phyloP scores from a whole-genome alignment of 1,284 basidiomycete species.

The Cutaneotrichosporon mucoides region DNA sequence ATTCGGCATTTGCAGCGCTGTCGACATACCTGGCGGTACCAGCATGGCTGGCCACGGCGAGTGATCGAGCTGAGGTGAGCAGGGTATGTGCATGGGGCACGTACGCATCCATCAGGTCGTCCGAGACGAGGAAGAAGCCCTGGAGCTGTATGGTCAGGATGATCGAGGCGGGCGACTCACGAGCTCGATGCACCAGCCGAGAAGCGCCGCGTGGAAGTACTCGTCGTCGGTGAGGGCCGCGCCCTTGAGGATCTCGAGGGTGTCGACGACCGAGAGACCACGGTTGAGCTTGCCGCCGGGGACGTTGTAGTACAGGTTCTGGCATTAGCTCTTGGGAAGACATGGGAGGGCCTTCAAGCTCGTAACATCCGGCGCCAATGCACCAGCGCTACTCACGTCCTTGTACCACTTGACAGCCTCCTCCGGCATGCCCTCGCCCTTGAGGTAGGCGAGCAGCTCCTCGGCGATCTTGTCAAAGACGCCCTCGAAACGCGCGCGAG shows the following conservation, averaged over 20 bases:
- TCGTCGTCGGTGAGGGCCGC: conserved; percentile 64
- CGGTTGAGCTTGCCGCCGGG: conserved; percentile 96
- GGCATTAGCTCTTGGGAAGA: background rate
- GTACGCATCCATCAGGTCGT: conserved; percentile 89
- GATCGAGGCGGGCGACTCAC: conserved; percentile 53
- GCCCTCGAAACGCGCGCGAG: conserved; percentile 42
- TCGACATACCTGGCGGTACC: conserved; percentile 65
- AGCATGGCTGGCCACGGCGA: conserved; percentile 96
- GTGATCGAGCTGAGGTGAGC: conserved; percentile 61
- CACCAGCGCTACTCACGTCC: conserved; percentile 53
- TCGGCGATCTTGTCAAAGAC: conserved; percentile 56
- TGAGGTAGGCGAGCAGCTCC: conserved; percentile 62
- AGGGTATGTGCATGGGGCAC: conserved; percentile 3
- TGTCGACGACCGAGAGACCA: conserved; percentile 91
- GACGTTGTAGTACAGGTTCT: conserved; percentile 92
- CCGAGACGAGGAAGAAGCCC: conserved; percentile 95
- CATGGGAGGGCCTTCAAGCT: too few relatives aligned
- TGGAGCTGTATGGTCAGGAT: conserved; percentile 62
- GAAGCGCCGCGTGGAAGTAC: conserved; percentile 81
- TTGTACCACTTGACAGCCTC: conserved; percentile 80
- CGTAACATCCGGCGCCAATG: too few relatives aligned
- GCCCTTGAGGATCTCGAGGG: conserved; percentile 80
- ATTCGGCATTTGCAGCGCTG: too few relatives aligned
- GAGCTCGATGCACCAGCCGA: conserved; percentile 96
- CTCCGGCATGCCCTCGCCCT: conserved; percentile 67